Base-by-base conservation (phyloP, 192 early-diverging fungal species). In the Rhizophlyctis rosea region DNA sequence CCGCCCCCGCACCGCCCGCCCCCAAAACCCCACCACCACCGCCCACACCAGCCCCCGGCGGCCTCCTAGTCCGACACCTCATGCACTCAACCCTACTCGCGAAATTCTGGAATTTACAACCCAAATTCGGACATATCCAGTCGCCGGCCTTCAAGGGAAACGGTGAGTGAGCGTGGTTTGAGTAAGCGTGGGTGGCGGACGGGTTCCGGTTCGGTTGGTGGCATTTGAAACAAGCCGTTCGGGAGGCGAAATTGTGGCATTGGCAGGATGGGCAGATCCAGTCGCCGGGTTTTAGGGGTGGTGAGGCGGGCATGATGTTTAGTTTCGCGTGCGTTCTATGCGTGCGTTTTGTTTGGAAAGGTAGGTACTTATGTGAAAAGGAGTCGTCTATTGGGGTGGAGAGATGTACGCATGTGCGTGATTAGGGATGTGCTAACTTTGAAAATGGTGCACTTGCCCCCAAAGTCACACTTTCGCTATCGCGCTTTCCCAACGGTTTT, bases 191-290 rank as follows among this genome's bases (percentile, higher is more conserved):
- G 47, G 57, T 48, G 51, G 66, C 24, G 56, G 55, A 57, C 34
- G 32, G 21, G 2, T n/a, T 4, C 4, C 32, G 47, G 30, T 70
- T 33, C 14, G 69, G 55, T 49, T n/a, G 36, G 18, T 62, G 69
- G 56, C 73, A 74, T 47, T 66, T 62, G 49, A 74, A 61, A 57
- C 73, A 74, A 29, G 39, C 34, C 18, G 65, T n/a, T 13, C 70
- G 29, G 7, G 56, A 60, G 30, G 71, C 68, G 57, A 73, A 90
- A 65, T 90, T 90, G 47, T 57, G 52, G 80, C 83, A 64, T 81
- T 87, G 14, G 59, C 66, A 72, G 77, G 76, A 77, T 3, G 76
- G 76, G 56, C 88, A 90, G 33, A 82, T 80, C 88, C 88, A 89
- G 69, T 89, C 88, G 16, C 88, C 88, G 0, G 69, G 69, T 14